phyloP scores from a whole-genome alignment of 164 flowering plant genomes.

The Litsea cubeba region DNA sequence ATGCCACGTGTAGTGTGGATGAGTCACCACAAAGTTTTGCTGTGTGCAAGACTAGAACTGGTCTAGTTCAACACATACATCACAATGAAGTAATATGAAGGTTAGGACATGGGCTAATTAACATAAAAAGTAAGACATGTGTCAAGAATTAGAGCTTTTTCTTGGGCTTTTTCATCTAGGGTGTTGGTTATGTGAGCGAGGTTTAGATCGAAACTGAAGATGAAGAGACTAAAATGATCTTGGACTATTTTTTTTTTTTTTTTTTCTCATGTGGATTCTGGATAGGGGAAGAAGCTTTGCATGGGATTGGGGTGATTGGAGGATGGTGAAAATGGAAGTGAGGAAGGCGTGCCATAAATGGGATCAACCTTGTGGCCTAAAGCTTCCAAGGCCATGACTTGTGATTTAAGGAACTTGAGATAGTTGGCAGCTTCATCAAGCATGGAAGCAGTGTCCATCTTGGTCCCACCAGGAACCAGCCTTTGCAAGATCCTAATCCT shows the following conservation, averaged over 20 bases:
- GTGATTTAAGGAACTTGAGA: slow-evolving; percentile 81
- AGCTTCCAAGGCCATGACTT: slow-evolving; percentile 65
- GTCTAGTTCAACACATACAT: not conserved
- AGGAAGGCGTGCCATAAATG: slow-evolving; percentile 18
- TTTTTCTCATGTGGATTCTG: slow-evolving; percentile 17
- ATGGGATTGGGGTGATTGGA: slow-evolving; percentile 45
- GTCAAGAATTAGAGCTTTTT: not conserved
- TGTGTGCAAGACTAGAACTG: not conserved
- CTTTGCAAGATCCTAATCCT: slow-evolving; percentile 81
- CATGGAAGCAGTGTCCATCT: slow-evolving; percentile 99
- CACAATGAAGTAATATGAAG: not conserved
- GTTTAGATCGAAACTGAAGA: not conserved
- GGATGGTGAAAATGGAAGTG: slow-evolving; percentile 29
- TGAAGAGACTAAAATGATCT: slow-evolving; percentile 4
- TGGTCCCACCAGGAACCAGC: slow-evolving; percentile 89
- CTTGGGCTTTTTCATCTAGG: not conserved
- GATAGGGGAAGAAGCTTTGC: slow-evolving; percentile 39
- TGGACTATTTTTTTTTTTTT: slow-evolving; percentile 1
- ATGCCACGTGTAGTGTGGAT: not conserved
- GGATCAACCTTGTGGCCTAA: slow-evolving; percentile 44
- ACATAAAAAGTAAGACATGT: not conserved
- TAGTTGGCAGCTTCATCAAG: slow-evolving; percentile 98
- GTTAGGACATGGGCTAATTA: not conserved
- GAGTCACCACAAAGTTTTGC: not conserved
- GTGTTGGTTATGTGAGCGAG: not conserved